Conservation (phyloP, 2,329 filamentous ascomycete genomes). For the Sarocladiaceae sp. region DNA sequence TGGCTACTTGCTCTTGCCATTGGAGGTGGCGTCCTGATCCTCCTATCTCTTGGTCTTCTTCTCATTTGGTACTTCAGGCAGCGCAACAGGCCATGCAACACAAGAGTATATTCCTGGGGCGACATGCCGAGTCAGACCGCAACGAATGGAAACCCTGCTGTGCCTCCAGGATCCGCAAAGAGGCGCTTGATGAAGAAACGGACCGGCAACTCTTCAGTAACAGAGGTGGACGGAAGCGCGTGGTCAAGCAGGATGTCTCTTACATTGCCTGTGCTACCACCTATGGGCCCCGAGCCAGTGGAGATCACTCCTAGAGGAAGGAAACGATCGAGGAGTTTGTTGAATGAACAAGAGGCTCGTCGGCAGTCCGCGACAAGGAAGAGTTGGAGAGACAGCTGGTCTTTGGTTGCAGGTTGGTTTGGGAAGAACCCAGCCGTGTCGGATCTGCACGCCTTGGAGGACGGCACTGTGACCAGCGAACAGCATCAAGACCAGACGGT, state of each 20-base stretch:
- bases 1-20: slow-evolving; percentile 40
- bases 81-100: slow-evolving; percentile 15
- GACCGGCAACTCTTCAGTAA: slow-evolving; percentile 14
- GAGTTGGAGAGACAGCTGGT: slow-evolving; percentile 17
- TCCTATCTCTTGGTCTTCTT: slow-evolving; percentile 34
- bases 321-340: slow-evolving; percentile 32
- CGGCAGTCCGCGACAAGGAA: slow-evolving; percentile 34
- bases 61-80: slow-evolving; percentile 31
- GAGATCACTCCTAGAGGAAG: slow-evolving; percentile 11
- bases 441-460: slow-evolving; percentile 21
- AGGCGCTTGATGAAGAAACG: slow-evolving; percentile 27
- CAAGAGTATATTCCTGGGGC: slow-evolving; percentile 20
- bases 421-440: slow-evolving; percentile 31
- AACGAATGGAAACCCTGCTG: slow-evolving; percentile 12
- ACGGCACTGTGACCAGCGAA: slow-evolving; percentile 11
- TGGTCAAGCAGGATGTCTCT: slow-evolving; percentile 9
- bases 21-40: slow-evolving; percentile 39
- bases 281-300: neutral
- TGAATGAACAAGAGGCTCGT: slow-evolving; percentile 45
- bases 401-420: slow-evolving; percentile 23
- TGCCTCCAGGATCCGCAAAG: slow-evolving; percentile 17
- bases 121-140: neutral
- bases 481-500: neutral
- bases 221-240: slow-evolving; percentile 20
- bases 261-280: slow-evolving; percentile 11